Evolutionary conservation across 148 eudicot genomes (phyloP).

Genomic region (Nepenthes mirabilis): DNA sequence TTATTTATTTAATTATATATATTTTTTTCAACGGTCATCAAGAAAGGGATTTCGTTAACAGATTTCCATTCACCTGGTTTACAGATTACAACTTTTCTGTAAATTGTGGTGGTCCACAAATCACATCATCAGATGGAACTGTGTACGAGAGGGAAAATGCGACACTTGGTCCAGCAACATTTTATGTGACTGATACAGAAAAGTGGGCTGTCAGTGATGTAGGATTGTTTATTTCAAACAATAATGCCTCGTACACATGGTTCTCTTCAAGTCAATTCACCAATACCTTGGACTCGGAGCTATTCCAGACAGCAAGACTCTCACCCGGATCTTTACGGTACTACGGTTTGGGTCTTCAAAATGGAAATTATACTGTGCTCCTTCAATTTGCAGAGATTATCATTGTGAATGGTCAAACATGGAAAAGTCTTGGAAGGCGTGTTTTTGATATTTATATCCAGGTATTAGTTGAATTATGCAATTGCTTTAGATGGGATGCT

Average conservation of each 20-base stretch:
- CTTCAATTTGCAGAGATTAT: slow-evolving; percentile 61
- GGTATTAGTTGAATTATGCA: slow-evolving; percentile 22
- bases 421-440: slow-evolving; percentile 69
- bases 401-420: slow-evolving; percentile 18
- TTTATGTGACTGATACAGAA: slow-evolving; percentile 20
- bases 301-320: slow-evolving; percentile 52
- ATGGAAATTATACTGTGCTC: slow-evolving; percentile 58
- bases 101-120: slow-evolving; percentile 65
- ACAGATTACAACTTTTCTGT: slow-evolving; percentile 62
- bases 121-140: slow-evolving; percentile 23
- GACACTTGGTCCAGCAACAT: slow-evolving; percentile 51
- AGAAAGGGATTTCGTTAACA: not conserved
- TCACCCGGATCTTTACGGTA: slow-evolving; percentile 76
- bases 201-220: slow-evolving; percentile 81
- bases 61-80: not conserved
- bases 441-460: slow-evolving; percentile 73
- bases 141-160: slow-evolving; percentile 40
- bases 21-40: not conserved
- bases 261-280: slow-evolving; percentile 23
- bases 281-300: slow-evolving; percentile 44
- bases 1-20: not conserved
- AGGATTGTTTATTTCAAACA: slow-evolving; percentile 29
- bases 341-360: slow-evolving; percentile 70
- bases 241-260: slow-evolving; percentile 18
- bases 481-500: not conserved